Evolutionary conservation across 2,329 filamentous ascomycete genomes (phyloP), one percentile per base, ranked within the genome.

Genomic region (Tolypocladium guangdongense): DNA sequence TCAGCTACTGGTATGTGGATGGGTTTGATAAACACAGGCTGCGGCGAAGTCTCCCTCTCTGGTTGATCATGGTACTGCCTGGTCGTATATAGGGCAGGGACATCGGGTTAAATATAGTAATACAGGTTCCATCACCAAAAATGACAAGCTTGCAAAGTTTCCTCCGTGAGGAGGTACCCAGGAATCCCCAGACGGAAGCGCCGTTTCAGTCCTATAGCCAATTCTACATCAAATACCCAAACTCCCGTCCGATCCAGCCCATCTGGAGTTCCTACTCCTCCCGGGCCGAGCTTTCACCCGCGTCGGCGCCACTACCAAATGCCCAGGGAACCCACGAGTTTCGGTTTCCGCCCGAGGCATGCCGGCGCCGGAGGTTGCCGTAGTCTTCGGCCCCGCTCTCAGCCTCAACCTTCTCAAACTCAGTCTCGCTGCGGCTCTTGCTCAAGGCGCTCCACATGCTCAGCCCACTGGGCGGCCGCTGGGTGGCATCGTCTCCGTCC

Each of bases 321-420:
- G 65, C 70, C 75, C 76, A 80, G 3, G 76, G 70, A 66, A 77
- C 68, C 76, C 77, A 79, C 1, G 71, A 71, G 2, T 69, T 57
- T 24, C 60, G 54, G 47, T 57, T 55, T 37, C 61, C 49, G 20
- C 58, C 57, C 22, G 57, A 52, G 24, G 60, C 58, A 30, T 68
- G 58, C 50, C 66, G 68, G 56, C 64, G 64, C 52, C 68, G 64
- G 30, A 71, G 62, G 20, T 61, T 63, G 11, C 61, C 74, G 35
- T 73, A 75, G 47, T 81, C 80, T 63, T 81, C 83, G 30, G 73
- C 73, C 11, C 78, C 78, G 62, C 83, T 86, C 64, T 91, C 87
- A 36, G 84, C 83, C 57, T 93, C 87, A 60, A 95, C 88, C 66
- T 89, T 88, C 64, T 95, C 90, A 64, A 96, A 96, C 61, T 95